Conservation (phyloP, 768 basidiomycete species). For the Phlebiopsis gigantea region DNA sequence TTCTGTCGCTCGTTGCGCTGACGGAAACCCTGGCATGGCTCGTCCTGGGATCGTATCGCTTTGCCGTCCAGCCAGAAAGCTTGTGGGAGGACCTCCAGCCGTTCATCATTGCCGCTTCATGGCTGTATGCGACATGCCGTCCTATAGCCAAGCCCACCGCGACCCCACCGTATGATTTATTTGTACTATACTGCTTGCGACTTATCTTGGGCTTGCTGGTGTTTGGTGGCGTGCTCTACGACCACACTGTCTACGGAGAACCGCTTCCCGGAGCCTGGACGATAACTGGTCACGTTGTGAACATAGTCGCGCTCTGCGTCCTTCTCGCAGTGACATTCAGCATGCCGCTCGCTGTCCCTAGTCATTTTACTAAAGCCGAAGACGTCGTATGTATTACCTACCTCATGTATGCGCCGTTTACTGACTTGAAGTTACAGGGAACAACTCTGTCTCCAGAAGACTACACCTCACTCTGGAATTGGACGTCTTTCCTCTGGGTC, state of each 20-base stretch:
- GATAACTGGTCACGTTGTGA: slow-evolving; percentile 27
- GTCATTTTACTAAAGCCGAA: slow-evolving; percentile 39
- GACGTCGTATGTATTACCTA: slow-evolving; percentile 51
- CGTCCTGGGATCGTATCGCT: slow-evolving; percentile 47
- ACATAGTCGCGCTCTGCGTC: slow-evolving; percentile 38
- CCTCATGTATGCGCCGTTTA: background rate
- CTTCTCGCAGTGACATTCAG: slow-evolving; percentile 44
- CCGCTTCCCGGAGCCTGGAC: slow-evolving; percentile 34
- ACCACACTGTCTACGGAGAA: slow-evolving; percentile 35
- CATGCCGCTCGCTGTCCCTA: slow-evolving; percentile 70
- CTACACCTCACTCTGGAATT: slow-evolving; percentile 65
- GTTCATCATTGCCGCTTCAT: slow-evolving; percentile 47
- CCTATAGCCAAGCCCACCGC: slow-evolving; percentile 47
- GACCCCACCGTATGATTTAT: slow-evolving; percentile 61
- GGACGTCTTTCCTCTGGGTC: slow-evolving; percentile 72
- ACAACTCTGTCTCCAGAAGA: slow-evolving; percentile 64
- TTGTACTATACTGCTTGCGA: slow-evolving; percentile 50
- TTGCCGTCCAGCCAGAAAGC: slow-evolving; percentile 30
- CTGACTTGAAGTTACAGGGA: slow-evolving; percentile 35
- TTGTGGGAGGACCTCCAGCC: slow-evolving; percentile 34
- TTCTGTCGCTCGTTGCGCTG: slow-evolving; percentile 54
- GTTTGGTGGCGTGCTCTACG: slow-evolving; percentile 51
- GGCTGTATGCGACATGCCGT: slow-evolving; percentile 62
- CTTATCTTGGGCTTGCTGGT: slow-evolving; percentile 41
- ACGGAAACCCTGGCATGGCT: slow-evolving; percentile 55